Conservation (phyloP, 768 basidiomycete genomes). For the Suillus hirtellus region DNA sequence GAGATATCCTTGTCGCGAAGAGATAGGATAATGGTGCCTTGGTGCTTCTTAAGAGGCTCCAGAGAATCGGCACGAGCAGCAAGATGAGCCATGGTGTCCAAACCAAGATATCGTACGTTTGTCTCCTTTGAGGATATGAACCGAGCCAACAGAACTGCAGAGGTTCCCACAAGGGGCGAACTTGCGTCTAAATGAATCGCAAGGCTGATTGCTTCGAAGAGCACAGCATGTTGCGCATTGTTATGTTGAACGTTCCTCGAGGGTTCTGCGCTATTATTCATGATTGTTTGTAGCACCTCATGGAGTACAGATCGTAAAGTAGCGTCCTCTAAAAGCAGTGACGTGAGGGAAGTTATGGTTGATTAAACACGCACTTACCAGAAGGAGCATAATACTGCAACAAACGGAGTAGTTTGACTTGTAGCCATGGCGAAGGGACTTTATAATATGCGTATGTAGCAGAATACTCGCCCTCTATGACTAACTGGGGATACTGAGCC, state of each 20-base stretch:
- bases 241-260: slow-evolving; percentile 97
- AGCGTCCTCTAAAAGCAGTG: slow-evolving; percentile 66
- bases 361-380: slow-evolving; percentile 48
- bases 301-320: slow-evolving; percentile 75
- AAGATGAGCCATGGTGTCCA: slow-evolving; percentile 98
- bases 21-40: slow-evolving; percentile 91
- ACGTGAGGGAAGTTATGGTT: slow-evolving; percentile 12
- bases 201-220: slow-evolving; percentile 96
- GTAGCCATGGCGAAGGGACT: slow-evolving; percentile 96
- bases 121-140: slow-evolving; percentile 99
- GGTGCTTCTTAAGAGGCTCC: slow-evolving; percentile 91
- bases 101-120: slow-evolving; percentile 94
- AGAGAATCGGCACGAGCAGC: slow-evolving; percentile 92
- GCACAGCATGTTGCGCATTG: slow-evolving; percentile 96
- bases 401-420: slow-evolving; percentile 90
- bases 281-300: slow-evolving; percentile 83
- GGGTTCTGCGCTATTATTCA: slow-evolving; percentile 89
- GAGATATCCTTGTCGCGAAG: slow-evolving; percentile 97
- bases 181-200: slow-evolving; percentile 95
- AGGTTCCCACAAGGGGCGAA: slow-evolving; percentile 83
- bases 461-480: slow-evolving; percentile 88
- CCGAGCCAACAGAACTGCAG: slow-evolving; percentile 87
- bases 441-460: slow-evolving; percentile 96
- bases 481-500: slow-evolving; percentile 52
- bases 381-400: slow-evolving; percentile 96